Percentiles rank a stretch among this genome's conserved stretches.
Conservation (phyloP, 1,284 basidiomycete species). For the Mycosarcoma mackinlayi region DNA sequence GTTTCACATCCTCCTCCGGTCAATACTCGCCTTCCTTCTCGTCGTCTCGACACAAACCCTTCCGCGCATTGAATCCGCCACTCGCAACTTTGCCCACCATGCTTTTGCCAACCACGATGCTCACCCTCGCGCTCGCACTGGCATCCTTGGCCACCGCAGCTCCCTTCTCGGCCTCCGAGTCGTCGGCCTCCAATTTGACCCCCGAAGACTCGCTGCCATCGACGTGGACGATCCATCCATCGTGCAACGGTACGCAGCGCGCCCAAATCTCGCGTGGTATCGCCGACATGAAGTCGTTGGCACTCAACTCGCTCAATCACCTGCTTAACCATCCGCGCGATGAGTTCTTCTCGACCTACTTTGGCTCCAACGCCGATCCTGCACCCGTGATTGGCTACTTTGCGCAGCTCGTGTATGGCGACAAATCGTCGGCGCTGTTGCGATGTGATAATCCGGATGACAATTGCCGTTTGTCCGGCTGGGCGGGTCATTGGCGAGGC, state of each 20-base stretch:
- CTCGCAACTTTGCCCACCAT: slow-evolving; percentile 2
- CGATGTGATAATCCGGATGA: slow-evolving; percentile 70
- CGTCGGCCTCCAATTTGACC: neutral
- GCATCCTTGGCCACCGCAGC: neutral
- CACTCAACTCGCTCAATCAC: slow-evolving; percentile 65
- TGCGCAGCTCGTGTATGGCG: slow-evolving; percentile 60
- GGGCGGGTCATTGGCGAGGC: slow-evolving; percentile 70
- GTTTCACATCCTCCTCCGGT: too few relatives aligned
- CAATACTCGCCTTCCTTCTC: too few relatives aligned
- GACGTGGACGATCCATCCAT: slow-evolving; percentile 69
- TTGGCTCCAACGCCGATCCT: slow-evolving; percentile 66
- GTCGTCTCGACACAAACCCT: too few relatives aligned
- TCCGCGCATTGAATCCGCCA: too few relatives aligned
- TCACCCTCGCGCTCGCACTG: neutral
- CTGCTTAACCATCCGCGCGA: slow-evolving; percentile 66
- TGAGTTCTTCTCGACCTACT: slow-evolving; percentile 68
- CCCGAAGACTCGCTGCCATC: slow-evolving; percentile 5
- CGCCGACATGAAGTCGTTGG: slow-evolving; percentile 66
- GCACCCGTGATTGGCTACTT: slow-evolving; percentile 63
- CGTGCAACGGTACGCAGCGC: slow-evolving; percentile 69
- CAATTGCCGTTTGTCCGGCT: slow-evolving; percentile 66
- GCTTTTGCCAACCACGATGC: slow-evolving; percentile 6
- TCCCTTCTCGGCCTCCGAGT: slow-evolving; percentile 8
- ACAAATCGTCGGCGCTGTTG: slow-evolving; percentile 35
- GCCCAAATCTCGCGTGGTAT: slow-evolving; percentile 67